Evolutionary conservation across 2,329 filamentous ascomycete species (phyloP), one percentile per base, ranked within the genome.

Genomic region (Paecilomyces dactylethromorphus): DNA sequence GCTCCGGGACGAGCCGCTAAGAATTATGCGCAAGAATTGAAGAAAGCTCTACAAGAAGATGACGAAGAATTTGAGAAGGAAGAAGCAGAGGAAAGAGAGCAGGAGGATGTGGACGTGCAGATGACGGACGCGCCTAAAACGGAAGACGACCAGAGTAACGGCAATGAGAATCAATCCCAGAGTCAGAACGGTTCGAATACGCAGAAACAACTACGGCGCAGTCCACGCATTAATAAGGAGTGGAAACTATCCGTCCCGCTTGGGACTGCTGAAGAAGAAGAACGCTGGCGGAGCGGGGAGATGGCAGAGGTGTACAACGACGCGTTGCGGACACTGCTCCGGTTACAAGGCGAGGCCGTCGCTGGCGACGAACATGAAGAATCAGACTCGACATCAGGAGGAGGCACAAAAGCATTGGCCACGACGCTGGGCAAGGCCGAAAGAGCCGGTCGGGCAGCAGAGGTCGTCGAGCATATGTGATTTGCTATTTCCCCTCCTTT

Each of bases 31-130:
- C 69, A 74, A 35, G 59, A 69, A 35, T 61, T 80, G 61, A 66
- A 62, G 50, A 64, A 63, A 35, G 67, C 66, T 32, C 62, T 79
- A n/a, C 63, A 69, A 31, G 69, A 69, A 26, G 76, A 79, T 24
- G 75, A 77, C 15, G 69, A 73, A 24, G 73, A 77, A 53, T 71
- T 70, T 22, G 57, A 90, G 82, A 60, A 87, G 89, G 76, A 87
- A 88, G 6, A 88, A 85, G 66, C 82, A 79, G 6, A 66, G 75
- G 65, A 74, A 76, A 61, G 62, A 31, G 66, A 64, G 11, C 39
- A 67, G n/a, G 59, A 63, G 15, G 58, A 56, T 33, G 66, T 69
- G 56, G 71, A 75, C 26, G 68, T 73, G 26, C 71, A 78, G 57
- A 69, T 65, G 58, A 58, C 89, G 53, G 55, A 57, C 21, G 64